Conservation (phyloP, 2,329 filamentous ascomycete genomes). For the Fusarium foetens region DNA sequence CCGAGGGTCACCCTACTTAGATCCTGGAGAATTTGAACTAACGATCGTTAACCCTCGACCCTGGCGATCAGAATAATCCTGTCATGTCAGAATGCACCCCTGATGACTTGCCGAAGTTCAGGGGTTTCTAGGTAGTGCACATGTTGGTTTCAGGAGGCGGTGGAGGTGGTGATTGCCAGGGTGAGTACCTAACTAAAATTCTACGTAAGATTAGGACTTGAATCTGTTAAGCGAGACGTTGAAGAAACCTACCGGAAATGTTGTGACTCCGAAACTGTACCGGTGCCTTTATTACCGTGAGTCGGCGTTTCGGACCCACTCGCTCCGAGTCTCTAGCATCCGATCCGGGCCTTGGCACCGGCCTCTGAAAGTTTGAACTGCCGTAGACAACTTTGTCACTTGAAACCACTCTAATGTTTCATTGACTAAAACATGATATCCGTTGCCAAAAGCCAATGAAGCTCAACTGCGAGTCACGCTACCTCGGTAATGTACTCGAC, state of each 20-base stretch:
- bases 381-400: neutral
- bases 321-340: neutral
- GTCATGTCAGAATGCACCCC: neutral
- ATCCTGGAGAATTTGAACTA: neutral
- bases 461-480: neutral
- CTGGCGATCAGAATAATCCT: neutral
- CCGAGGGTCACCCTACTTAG: neutral
- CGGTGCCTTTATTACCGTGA: neutral
- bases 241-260: neutral
- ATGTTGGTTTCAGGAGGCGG: conserved; percentile 30
- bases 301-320: neutral
- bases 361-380: neutral
- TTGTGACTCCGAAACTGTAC: neutral
- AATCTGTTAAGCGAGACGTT: neutral
- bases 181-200: conserved; percentile 2
- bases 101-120: conserved; percentile 5
- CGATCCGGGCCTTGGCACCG: neutral
- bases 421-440: neutral
- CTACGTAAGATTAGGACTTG: neutral
- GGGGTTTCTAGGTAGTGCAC: conserved; percentile 6
- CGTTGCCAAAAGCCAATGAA: neutral
- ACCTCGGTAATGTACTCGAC: neutral
- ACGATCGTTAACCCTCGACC: neutral
- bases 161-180: conserved; percentile 28
- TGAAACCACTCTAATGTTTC: neutral